Evolutionary conservation across 1,284 basidiomycete genomes (phyloP), one percentile per base, ranked within the genome.

Genomic region (Ganoderma lingzhi): DNA sequence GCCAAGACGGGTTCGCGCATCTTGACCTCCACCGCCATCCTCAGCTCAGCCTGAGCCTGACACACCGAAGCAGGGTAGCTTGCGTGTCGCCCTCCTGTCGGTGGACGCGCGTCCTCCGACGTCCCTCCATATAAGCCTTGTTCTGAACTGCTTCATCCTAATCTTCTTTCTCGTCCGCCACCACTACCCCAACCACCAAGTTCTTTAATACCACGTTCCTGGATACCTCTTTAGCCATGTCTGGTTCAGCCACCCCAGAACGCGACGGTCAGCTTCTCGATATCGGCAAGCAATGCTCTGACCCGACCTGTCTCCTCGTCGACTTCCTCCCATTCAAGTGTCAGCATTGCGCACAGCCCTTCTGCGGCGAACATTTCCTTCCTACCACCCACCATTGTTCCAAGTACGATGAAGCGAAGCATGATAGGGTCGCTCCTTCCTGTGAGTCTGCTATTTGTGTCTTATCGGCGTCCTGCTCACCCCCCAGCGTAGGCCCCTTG

Each of bases 271-370:
- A 89, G 39, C 82, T 94, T 23, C 84, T 94, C 63, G 80, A 82
- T 59, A 79, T 94, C 70, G 93, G 93, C n/a, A 85, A 87, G 68
- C 90, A 92, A 75, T 95, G 93, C 80, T 87, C 90, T 23, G 84
- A 87, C 60, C 75, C 84, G 0, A 80, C 85, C 2, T 95, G 93
- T 80, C 79, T 83, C 39, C 85, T 92, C 71, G 85, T 94, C 76
- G 93, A 95, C 82, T 95, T 93, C 75, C 82, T 95, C n/a, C 93
- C 93, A 0, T 91, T 93, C 84, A 91, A 90, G 80, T 94, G 93
- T 77, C 88, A 91, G 64, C 90, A 93, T 75, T 94, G 93, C 76
- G 77, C 83, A 17, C 78, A 85, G 30, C 83, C 84, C 0, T 95
- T 89, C 80, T 95, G 93, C 73, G 87, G 88, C 61, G 91, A 93